Conservation (phyloP, 805 yeast species). For the Teunomyces lycoperdinae region DNA sequence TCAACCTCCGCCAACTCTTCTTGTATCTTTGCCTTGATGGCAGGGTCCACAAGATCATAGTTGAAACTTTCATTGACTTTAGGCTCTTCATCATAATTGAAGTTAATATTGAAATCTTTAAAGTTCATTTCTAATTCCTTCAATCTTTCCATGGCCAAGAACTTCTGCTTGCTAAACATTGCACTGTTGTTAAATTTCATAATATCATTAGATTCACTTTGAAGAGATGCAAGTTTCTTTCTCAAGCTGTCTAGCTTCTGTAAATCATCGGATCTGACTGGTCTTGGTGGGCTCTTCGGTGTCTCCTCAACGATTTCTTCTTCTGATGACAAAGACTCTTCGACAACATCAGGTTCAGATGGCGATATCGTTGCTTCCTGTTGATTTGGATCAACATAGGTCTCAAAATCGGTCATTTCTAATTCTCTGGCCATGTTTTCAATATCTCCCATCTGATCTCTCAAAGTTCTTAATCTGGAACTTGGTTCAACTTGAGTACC, state of each 20-base stretch:
- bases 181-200: slow-evolving; percentile 66
- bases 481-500: slow-evolving; percentile 70
- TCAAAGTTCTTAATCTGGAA: slow-evolving; percentile 64
- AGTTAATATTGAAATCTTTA: slow-evolving; percentile 61
- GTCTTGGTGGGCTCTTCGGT: slow-evolving; percentile 35
- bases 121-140: slow-evolving; percentile 65
- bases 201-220: slow-evolving; percentile 73
- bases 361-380: slow-evolving; percentile 5
- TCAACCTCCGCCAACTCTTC: slow-evolving; percentile 44
- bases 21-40: slow-evolving; percentile 34
- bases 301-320: slow-evolving; percentile 16
- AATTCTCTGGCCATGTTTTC: slow-evolving; percentile 82
- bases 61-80: slow-evolving; percentile 10
- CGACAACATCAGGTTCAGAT: slow-evolving; percentile 18
- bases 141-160: slow-evolving; percentile 68
- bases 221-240: slow-evolving; percentile 57
- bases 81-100: slow-evolving; percentile 22
- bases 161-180: slow-evolving; percentile 55
- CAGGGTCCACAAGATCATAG: slow-evolving; percentile 27
- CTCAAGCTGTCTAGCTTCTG: slow-evolving; percentile 54
- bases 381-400: slow-evolving; percentile 18
- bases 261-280: slow-evolving; percentile 49
- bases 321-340: slow-evolving; percentile 13
- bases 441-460: slow-evolving; percentile 81
- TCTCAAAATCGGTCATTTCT: slow-evolving; percentile 78